Evolutionary conservation across 345 rosid genomes (phyloP).

Genomic region (Schrenkiella parvula): DNA sequence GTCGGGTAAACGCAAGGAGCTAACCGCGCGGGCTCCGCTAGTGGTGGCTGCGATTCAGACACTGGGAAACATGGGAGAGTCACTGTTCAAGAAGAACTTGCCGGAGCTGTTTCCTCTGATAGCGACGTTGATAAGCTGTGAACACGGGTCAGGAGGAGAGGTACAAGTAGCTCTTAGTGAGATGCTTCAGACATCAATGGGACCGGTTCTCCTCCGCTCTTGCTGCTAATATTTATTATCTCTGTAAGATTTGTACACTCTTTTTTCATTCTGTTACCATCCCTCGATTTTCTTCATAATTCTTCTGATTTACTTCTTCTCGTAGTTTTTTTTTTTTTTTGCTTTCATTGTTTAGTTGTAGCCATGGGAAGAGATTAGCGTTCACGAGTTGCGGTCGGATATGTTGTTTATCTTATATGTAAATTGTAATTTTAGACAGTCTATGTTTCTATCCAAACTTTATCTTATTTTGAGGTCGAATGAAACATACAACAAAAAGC

Average conservation of each 20-base stretch:
- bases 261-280: background rate
- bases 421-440: slow-evolving; percentile 30
- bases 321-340: background rate
- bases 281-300: background rate
- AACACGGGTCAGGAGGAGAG: slow-evolving; percentile 81
- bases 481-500: background rate
- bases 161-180: slow-evolving; percentile 90
- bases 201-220: slow-evolving; percentile 71
- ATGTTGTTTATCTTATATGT: slow-evolving; percentile 5
- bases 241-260: slow-evolving; percentile 30
- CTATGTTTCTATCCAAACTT: background rate
- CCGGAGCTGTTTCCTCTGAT: slow-evolving; percentile 70
- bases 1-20: slow-evolving; percentile 72
- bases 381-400: slow-evolving; percentile 18
- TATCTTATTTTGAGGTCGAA: background rate
- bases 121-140: slow-evolving; percentile 77
- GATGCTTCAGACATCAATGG: slow-evolving; percentile 77
- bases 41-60: slow-evolving; percentile 77
- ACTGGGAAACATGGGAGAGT: slow-evolving; percentile 71
- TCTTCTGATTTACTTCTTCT: slow-evolving; percentile 16
- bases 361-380: slow-evolving; percentile 25
- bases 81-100: slow-evolving; percentile 67
- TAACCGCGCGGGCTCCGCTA: slow-evolving; percentile 75
- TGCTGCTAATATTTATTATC: slow-evolving; percentile 41
- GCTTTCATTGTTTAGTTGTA: slow-evolving; percentile 11